Evolutionary conservation across 176 grass and related monocot species (phyloP).

Genomic region (Raddia distichophylla): DNA sequence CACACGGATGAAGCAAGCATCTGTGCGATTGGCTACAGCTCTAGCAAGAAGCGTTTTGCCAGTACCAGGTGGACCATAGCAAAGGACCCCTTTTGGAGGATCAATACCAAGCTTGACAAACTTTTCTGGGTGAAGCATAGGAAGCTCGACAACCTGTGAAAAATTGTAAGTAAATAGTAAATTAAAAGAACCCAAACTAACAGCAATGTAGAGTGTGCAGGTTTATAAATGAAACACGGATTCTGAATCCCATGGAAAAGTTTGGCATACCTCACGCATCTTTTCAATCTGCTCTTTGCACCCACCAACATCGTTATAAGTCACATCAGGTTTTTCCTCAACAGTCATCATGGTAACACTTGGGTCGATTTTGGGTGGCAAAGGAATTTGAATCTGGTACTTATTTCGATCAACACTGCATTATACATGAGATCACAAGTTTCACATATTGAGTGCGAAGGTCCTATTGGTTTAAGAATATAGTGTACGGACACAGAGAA

Average conservation of each 20-base stretch:
- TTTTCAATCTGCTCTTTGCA: slow-evolving; percentile 85
- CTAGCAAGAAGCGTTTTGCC: slow-evolving; percentile 73
- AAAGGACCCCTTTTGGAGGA: slow-evolving; percentile 70
- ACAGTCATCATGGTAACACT: slow-evolving; percentile 94
- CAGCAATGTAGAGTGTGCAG: not conserved
- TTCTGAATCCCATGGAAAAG: not conserved
- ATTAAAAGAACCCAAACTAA: slow-evolving; percentile 25
- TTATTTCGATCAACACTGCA: slow-evolving; percentile 79
- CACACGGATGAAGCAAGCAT: slow-evolving; percentile 78
- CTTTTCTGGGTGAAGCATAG: slow-evolving; percentile 87
- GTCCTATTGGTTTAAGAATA: slow-evolving; percentile 15
- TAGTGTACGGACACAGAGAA: not conserved
- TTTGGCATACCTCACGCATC: slow-evolving; percentile 66
- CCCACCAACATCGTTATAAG: slow-evolving; percentile 82
- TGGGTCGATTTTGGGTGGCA: slow-evolving; percentile 78
- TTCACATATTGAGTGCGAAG: not conserved
- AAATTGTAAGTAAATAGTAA: slow-evolving; percentile 7
- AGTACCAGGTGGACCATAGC: slow-evolving; percentile 77
- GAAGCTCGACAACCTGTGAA: slow-evolving; percentile 72
- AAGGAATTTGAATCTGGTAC: slow-evolving; percentile 79
- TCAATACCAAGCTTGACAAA: slow-evolving; percentile 76
- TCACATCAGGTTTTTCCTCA: slow-evolving; percentile 80
- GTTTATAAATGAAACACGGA: not conserved
- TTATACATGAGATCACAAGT: slow-evolving; percentile 25
- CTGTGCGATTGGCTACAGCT: slow-evolving; percentile 73